Conservation (phyloP, 257 asterid genomes). For the Solanum dulcamara region DNA sequence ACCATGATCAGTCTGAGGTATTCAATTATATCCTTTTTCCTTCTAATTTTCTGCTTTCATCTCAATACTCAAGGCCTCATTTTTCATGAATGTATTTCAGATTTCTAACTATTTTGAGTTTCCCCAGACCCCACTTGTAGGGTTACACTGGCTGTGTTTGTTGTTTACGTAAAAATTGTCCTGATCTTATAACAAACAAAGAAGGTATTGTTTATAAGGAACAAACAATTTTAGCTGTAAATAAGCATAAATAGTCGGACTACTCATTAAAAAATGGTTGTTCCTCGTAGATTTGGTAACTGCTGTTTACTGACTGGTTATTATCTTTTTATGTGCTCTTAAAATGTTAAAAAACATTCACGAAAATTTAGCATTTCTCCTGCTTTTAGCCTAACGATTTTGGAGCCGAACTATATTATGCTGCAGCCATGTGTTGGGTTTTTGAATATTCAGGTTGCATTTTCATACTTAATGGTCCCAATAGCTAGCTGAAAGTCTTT, state of each 20-base stretch:
- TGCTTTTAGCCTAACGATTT: background rate
- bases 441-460: background rate
- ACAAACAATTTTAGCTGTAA: background rate
- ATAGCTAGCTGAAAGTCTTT: background rate
- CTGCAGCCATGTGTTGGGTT: background rate
- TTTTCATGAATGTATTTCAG: background rate
- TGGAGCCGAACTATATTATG: background rate
- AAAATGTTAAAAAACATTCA: background rate
- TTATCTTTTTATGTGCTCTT: background rate
- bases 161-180: background rate
- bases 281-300: background rate
- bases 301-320: background rate
- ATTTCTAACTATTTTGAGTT: background rate
- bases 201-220: background rate
- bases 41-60: background rate
- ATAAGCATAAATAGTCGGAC: background rate
- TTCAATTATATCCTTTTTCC: background rate
- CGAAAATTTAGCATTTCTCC: background rate
- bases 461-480: background rate
- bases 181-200: background rate
- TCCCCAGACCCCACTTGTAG: background rate
- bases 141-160: background rate
- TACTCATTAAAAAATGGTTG: background rate
- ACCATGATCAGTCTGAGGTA: constrained; percentile 96
- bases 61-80: background rate